Conservation (phyloP, 192 early-diverging fungal genomes). For the Helicostylum pulchrum region DNA sequence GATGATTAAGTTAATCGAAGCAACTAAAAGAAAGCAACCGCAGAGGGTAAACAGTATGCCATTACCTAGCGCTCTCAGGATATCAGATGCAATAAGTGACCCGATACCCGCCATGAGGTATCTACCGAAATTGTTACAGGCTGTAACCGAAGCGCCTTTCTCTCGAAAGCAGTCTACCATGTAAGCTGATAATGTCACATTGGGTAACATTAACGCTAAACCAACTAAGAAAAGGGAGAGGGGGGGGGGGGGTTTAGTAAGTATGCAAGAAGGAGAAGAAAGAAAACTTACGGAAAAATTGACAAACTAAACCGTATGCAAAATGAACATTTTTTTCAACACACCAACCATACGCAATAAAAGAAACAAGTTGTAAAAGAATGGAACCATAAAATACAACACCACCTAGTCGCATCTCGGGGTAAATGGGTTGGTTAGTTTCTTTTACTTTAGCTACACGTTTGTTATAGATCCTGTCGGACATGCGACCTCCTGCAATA, state of each 20-base stretch:
- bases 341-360: slow-evolving; percentile 34
- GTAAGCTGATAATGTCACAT: slow-evolving; percentile 30
- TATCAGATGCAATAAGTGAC: slow-evolving; percentile 29
- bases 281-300: slow-evolving; percentile 33
- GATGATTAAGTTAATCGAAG: slow-evolving; percentile 7
- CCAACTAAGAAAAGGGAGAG: slow-evolving; percentile 21
- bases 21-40: background rate
- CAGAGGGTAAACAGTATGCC: slow-evolving; percentile 33
- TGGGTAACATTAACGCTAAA: slow-evolving; percentile 26
- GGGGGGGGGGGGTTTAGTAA: too few relatives aligned
- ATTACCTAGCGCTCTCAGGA: slow-evolving; percentile 22
- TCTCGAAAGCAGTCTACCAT: slow-evolving; percentile 36
- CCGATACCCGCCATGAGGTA: slow-evolving; percentile 36
- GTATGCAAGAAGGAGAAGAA: too few relatives aligned
- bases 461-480: slow-evolving; percentile 19
- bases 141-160: slow-evolving; percentile 34
- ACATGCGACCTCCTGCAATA: slow-evolving; percentile 20
- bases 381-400: slow-evolving; percentile 13
- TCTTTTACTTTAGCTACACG: slow-evolving; percentile 17
- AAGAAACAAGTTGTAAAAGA: slow-evolving; percentile 5
- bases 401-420: slow-evolving; percentile 33
- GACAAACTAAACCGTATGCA: slow-evolving; percentile 26
- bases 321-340: slow-evolving; percentile 31
- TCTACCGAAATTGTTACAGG: slow-evolving; percentile 35
- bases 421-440: slow-evolving; percentile 2